Base-by-base conservation (phyloP, 1,284 basidiomycete genomes). In the Ceratobasidium sp. region DNA sequence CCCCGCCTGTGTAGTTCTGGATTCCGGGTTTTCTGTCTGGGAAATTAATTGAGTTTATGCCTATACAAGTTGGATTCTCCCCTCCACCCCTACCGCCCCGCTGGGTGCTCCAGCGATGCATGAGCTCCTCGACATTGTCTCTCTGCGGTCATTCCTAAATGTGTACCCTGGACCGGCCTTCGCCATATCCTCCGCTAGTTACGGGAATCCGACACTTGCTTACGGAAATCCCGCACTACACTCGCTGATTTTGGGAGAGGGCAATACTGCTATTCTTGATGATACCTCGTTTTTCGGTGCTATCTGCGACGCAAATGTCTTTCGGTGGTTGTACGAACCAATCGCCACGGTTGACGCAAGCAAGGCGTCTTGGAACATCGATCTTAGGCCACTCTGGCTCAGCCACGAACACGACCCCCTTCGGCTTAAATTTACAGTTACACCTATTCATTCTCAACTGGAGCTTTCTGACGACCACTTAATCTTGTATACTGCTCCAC, bases 121-220 rank as follows among this genome's bases (percentile, higher is more conserved):
- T n/a, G n/a, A n/a, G n/a, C n/a, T n/a, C n/a, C n/a, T n/a, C n/a
- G n/a, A n/a, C n/a, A n/a, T n/a, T n/a, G n/a, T n/a, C n/a, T n/a
- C n/a, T n/a, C n/a, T n/a, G n/a, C n/a, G n/a, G n/a, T n/a, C n/a
- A n/a, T 75, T 75, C 23, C 62, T 75, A 15, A 62, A 75, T 12
- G 73, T 62, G 38, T 75, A 65, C 28, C 48, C 73, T n/a, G 73
- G 66, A 33, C 73, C 73, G 40, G 73, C 73, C 10, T 75, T 75
- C 40, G 57, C 66, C 20, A 50, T 38, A 15, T 66, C 28, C 26
- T 48, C 73, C 3, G 17, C 23, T 13, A 61, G 62, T 23, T 62
- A 66, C 15, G n/a, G 38, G 10, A 44, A 61, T 20, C 23, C 62
- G 13, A 62, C 54, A 4, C 57, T 75, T 65, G 54, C 57, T 10